These are phyloP conservation scores for Fusarium fujikuroi DNA, from an alignment of 2,329 filamentous ascomycete species.

Conservation along the genomic window DNA sequence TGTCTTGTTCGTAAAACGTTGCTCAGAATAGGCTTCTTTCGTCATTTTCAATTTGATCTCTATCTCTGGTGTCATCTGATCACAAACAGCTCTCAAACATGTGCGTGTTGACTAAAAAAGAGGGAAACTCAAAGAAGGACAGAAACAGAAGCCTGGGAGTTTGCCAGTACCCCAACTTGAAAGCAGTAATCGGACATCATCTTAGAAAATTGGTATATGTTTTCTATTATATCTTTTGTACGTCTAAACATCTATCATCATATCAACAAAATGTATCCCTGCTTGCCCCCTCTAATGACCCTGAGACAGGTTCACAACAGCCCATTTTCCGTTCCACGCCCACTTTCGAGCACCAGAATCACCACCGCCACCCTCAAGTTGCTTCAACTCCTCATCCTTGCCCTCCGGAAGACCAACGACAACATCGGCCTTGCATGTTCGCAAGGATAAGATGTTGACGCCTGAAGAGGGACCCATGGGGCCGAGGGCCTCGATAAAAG, in stretches of 20 bases:
- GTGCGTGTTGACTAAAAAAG: not conserved
- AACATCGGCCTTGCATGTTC: constrained; percentile 96
- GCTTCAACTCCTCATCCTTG: constrained; percentile 82
- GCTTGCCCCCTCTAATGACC: constrained; percentile 42
- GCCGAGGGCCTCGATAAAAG: constrained; percentile 85
- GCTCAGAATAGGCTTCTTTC: not conserved
- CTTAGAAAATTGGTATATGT: not conserved
- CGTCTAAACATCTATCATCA: constrained; percentile 28
- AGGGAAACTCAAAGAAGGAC: not conserved
- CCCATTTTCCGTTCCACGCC: constrained; percentile 98
- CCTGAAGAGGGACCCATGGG: constrained; percentile 85
- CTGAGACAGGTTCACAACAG: constrained; percentile 73
- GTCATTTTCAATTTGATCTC: not conserved
- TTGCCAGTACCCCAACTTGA: not conserved
- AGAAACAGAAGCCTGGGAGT: not conserved
- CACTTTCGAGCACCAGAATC: constrained; percentile 80
- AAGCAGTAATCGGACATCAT: not conserved
- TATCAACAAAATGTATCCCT: constrained; percentile 2
- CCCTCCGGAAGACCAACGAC: constrained; percentile 88
- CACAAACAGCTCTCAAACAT: not conserved
- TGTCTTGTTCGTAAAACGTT: no score
- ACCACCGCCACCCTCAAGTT: constrained; percentile 75
- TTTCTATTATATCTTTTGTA: constrained; percentile 12
- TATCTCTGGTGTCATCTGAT: not conserved
- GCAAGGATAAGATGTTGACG: constrained; percentile 83